These are phyloP conservation scores for Rhizopus stolonifer DNA, from an alignment of 371 early-diverging fungal species.

Conservation along the genomic window DNA sequence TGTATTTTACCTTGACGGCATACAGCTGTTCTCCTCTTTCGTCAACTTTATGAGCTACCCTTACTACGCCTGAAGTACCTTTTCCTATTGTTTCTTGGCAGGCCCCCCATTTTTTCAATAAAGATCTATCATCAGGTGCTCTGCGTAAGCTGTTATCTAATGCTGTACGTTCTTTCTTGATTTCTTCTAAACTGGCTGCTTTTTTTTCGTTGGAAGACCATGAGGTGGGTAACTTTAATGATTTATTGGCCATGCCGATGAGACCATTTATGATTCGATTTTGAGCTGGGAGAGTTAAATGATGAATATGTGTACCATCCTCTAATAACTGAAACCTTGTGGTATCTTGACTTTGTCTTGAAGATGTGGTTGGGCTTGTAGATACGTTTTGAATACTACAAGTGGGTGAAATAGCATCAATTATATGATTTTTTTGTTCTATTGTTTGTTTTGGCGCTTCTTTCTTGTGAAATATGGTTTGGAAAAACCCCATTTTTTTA, in stretches of 20 bases:
- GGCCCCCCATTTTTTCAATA: conserved; percentile 50
- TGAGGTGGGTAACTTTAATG: conserved; percentile 23
- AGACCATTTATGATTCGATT: conserved; percentile 38
- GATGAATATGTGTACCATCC: conserved; percentile 39
- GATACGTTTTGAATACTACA: neutral
- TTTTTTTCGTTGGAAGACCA: conserved; percentile 18
- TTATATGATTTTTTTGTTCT: neutral
- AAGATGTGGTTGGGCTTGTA: neutral
- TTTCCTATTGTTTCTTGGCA: conserved; percentile 54
- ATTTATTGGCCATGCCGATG: conserved; percentile 25
- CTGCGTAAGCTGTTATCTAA: conserved; percentile 25
- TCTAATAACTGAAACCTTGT: conserved; percentile 31
- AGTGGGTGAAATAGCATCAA: neutral
- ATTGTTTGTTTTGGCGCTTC: neutral
- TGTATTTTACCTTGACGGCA: conserved; percentile 51
- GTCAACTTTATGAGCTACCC: conserved; percentile 43
- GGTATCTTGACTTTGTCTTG: neutral
- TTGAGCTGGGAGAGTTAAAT: conserved; percentile 30
- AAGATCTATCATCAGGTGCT: conserved; percentile 11
- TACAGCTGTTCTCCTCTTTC: conserved; percentile 39
- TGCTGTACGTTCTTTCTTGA: conserved; percentile 31
- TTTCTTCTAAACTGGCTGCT: conserved; percentile 20
- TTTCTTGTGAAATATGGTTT: conserved; percentile 26
- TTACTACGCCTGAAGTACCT: conserved; percentile 53
- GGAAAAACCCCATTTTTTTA: conserved; percentile 35